Evolutionary conservation across 2,329 filamentous ascomycete genomes (phyloP), one percentile per base, ranked within the genome.

Genomic region (Aciculosporium take): DNA sequence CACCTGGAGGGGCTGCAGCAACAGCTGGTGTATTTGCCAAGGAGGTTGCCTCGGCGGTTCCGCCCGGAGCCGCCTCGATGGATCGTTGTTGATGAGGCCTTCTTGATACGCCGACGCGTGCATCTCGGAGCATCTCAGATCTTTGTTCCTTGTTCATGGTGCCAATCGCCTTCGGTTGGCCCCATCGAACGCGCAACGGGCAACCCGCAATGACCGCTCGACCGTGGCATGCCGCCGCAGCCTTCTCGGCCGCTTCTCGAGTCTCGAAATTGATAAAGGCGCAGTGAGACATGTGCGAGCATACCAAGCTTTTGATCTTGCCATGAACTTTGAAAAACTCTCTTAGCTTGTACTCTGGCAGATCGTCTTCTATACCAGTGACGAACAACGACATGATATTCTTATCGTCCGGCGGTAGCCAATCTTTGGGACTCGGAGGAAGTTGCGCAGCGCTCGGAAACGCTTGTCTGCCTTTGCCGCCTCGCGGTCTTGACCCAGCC

Each of bases 221-320:
- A 5, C 93, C 91, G 59, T 94, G 82, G 51, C 86, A 89, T 17
- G 84, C 76, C 27, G 77, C 76, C 0, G 91, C 85, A 0, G 93
- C 93, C 44, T 74, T 79, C 63, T 98, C 91, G 0, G 93, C 91
- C 1, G 75, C 81, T 46, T 85, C 78, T 43, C 91, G 75, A 3
- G 81, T 84, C 51, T 87, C 79, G 58, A 86, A 98, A 64, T 98
- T 98, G 63, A 98, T 71, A 56, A 96, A 98, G 1, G 91, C 91
- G 59, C 88, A 96, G 56, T 96, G 91, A 13, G 89, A 89, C 67
- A 94, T 87, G 64, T 98, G 91, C 6, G 88, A 95, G 62, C 91
- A 96, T 29, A 98, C 81, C 13, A 98, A 66, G 21, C 87, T 95
- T 53, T 91, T 84, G 45, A 98, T 80, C 55, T 89, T 85, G 48